These are phyloP conservation scores for Pleurotus eryngii DNA, from an alignment of 768 basidiomycete genomes.

Conservation along the genomic window DNA sequence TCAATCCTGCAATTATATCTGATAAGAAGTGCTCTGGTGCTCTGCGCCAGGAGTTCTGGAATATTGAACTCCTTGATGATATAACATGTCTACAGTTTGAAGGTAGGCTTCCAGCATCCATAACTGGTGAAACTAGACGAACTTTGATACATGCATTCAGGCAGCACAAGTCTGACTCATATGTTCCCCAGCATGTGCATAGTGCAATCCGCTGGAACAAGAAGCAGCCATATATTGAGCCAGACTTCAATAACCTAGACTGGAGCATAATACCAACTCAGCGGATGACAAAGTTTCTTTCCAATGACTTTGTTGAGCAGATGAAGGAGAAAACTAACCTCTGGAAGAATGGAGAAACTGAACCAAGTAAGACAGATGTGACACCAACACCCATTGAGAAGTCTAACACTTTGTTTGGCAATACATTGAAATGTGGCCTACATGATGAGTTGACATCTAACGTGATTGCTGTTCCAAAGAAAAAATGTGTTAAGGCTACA, in stretches of 20 bases:
- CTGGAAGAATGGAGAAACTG: too few species aligned
- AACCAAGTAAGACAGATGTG: too few species aligned
- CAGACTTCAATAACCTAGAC: background rate
- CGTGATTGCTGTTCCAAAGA: too few species aligned
- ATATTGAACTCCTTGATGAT: constrained; percentile 32
- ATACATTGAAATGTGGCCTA: too few species aligned
- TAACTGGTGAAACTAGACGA: constrained; percentile 16
- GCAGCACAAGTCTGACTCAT: background rate
- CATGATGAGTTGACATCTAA: too few species aligned
- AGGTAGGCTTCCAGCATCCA: constrained; percentile 10
- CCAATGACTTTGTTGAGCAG: background rate
- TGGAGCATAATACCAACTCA: background rate
- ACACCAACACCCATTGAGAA: too few species aligned
- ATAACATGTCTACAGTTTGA: constrained; percentile 24
- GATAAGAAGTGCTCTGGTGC: constrained; percentile 18
- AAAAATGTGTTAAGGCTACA: too few species aligned
- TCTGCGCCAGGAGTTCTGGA: constrained; percentile 24
- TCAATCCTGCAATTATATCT: constrained; percentile 18
- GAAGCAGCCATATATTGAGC: background rate
- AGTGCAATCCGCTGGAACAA: background rate
- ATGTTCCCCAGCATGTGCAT: background rate
- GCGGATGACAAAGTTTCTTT: background rate
- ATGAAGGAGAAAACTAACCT: background rate
- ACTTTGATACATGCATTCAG: background rate
- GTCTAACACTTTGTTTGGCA: too few species aligned